Percentiles rank a stretch among this genome's conserved stretches.
Conservation (phyloP, 352 stramenopile species). For the Globisporangium megalacanthum region DNA sequence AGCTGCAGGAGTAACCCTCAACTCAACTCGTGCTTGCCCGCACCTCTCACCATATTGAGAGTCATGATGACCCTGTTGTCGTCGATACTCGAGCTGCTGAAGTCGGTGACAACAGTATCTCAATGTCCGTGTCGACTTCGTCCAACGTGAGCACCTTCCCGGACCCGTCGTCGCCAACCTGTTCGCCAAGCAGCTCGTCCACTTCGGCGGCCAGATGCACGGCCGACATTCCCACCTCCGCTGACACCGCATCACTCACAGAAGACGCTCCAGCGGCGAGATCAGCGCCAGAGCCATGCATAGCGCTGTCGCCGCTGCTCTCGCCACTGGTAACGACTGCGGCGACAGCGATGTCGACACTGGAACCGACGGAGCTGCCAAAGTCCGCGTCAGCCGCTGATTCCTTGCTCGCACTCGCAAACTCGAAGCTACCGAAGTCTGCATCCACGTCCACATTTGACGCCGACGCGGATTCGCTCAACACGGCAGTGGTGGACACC, state of each 20-base stretch:
- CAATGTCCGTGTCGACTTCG: constrained; percentile 8
- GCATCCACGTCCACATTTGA: background rate
- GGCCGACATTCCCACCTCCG: background rate
- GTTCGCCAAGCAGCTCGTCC: constrained; percentile 2
- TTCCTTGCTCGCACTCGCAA: background rate
- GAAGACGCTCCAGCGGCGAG: background rate
- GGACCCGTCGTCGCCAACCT: background rate
- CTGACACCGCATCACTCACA: background rate
- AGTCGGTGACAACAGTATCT: constrained; percentile 5
- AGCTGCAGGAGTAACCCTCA: no score
- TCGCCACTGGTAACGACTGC: background rate
- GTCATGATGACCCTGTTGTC: no score
- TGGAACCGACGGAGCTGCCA: background rate
- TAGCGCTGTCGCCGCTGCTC: background rate
- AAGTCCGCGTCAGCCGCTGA: background rate
- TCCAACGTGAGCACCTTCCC: constrained; percentile 3
- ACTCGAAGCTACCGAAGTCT: constrained; percentile 1
- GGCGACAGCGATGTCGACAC: background rate
- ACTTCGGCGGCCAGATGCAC: constrained; percentile 3
- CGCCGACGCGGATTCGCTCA: background rate
- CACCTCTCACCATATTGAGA: no score
- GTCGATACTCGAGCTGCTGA: background rate
- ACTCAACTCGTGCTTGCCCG: no score
- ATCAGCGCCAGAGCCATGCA: background rate
- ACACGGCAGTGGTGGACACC: no score